Evolutionary conservation across 2,329 filamentous ascomycete species (phyloP), one percentile per base, ranked within the genome.

Genomic region (Podosphaera leucotricha): DNA sequence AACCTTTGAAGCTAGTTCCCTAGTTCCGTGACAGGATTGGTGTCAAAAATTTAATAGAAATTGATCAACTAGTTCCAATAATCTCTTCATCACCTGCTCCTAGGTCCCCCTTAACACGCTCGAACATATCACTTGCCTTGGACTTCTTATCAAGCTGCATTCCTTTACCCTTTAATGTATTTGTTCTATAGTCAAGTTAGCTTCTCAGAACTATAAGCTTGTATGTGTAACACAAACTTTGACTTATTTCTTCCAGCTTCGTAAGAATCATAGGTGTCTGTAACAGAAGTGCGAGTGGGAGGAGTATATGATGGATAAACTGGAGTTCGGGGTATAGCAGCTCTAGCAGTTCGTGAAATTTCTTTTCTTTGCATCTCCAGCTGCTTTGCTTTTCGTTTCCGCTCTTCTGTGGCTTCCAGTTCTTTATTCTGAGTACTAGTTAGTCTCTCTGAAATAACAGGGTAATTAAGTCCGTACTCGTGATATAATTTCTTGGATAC

Each of bases 121-220:
- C 87, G 60, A 92, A 95, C 70, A 95, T 93, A 61, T 92, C 87
- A 24, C 81, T 92, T 19, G 83, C 86, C 68, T 95, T 95, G 48
- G 83, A 92, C 66, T 98, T 98, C 69, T 95, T 95, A 63, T 90
- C 90, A 46, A 98, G 69, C 62, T 95, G 87, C 92, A 98, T 98
- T 53, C 90, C 90, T 68, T 98, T 98, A 55, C 84, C 85, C 64
- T 92, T 84, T 47, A 78, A 72, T 43, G 81, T 73, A 56, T 73
- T 59, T 43, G 70, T 65, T 57, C 67, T 73, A 50, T 41, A 50
- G 47, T 35, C 47, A 40, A 22, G 48, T 61, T 52, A 61, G 55
- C 49, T 49, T 36, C n/a, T 16, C 8, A 1, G 22, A 28, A 10
- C 26, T 26, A 6, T 13, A 22, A 20, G 19, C 21, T 37, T 19